A percentile compares a stretch with the other conserved stretches of the same genome.
These are phyloP conservation scores for Triticum monococcum DNA, from an alignment of 176 grass and related monocot genomes.

Conservation along the genomic window DNA sequence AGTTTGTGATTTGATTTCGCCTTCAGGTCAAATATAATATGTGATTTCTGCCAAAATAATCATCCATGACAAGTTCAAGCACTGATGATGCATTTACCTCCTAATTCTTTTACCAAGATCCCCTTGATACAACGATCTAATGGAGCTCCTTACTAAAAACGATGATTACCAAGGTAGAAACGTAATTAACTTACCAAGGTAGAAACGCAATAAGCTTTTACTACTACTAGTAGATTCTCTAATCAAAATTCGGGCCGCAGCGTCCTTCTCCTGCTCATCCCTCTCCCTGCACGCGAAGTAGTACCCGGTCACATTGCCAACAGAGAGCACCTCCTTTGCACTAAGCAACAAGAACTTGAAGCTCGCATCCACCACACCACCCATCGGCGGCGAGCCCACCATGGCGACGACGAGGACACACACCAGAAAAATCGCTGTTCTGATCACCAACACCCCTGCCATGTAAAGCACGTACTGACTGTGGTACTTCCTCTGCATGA, in stretches of 20 bases:
- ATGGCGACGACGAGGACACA: neutral
- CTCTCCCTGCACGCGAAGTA: conserved; percentile 2
- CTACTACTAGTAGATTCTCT: too few species aligned
- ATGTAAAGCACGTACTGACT: neutral
- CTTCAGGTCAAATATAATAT: too few species aligned
- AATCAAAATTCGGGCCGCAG: neutral
- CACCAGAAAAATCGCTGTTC: neutral
- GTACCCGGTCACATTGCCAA: neutral
- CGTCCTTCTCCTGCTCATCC: neutral
- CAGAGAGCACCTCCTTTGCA: neutral
- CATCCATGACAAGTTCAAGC: too few species aligned
- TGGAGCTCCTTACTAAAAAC: too few species aligned
- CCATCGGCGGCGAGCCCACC: neutral
- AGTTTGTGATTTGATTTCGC: too few species aligned
- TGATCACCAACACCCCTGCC: neutral
- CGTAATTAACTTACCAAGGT: too few species aligned
- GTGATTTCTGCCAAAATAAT: too few species aligned
- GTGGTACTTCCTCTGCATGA: neutral
- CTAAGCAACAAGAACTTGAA: neutral
- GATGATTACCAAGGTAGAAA: too few species aligned
- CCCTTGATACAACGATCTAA: too few species aligned
- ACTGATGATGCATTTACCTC: too few species aligned
- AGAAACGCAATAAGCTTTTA: too few species aligned
- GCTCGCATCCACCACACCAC: neutral
- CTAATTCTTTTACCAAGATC: too few species aligned